These are phyloP conservation scores for Leccinum uliginosum DNA, from an alignment of 768 basidiomycete genomes.

Conservation along the genomic window DNA sequence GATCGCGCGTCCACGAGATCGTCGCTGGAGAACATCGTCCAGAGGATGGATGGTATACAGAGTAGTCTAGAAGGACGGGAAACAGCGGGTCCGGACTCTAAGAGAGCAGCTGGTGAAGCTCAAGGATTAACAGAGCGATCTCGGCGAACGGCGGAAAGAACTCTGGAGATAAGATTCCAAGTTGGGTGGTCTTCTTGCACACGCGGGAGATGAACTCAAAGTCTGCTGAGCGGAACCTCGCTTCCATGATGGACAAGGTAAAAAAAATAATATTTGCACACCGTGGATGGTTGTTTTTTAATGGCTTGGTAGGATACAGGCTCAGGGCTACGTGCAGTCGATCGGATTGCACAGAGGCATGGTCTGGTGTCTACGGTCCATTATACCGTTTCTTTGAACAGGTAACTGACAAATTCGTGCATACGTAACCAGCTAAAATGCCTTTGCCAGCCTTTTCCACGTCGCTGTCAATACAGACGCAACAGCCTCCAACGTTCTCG, in stretches of 20 bases:
- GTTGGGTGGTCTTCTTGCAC: conserved; percentile 67
- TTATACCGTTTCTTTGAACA: conserved; percentile 93
- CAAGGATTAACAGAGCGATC: conserved; percentile 64
- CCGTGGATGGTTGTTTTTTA: neutral
- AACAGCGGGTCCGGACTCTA: conserved; percentile 51
- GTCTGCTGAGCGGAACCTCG: conserved; percentile 71
- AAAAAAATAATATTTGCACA: neutral
- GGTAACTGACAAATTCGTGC: conserved; percentile 41
- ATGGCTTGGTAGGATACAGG: conserved; percentile 70
- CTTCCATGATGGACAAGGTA: conserved; percentile 96
- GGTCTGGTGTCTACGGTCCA: conserved; percentile 83
- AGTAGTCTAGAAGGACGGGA: conserved; percentile 63
- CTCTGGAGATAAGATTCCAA: conserved; percentile 94
- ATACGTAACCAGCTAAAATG: conserved; percentile 4
- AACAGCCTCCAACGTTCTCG: conserved; percentile 87
- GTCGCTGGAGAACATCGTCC: conserved; percentile 54
- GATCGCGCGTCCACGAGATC: conserved; percentile 47
- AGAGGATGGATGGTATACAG: conserved; percentile 51
- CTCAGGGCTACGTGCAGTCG: conserved; percentile 80
- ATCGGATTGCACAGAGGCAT: conserved; percentile 76
- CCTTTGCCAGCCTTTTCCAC: conserved; percentile 68
- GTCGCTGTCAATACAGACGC: conserved; percentile 97
- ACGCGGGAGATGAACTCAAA: conserved; percentile 80
- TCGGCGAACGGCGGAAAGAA: conserved; percentile 83
- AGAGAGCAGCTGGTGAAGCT: conserved; percentile 54